These are phyloP conservation scores for Phellopilus nigrolimitatus DNA, from an alignment of 1,284 basidiomycete species.

Conservation along the genomic window DNA sequence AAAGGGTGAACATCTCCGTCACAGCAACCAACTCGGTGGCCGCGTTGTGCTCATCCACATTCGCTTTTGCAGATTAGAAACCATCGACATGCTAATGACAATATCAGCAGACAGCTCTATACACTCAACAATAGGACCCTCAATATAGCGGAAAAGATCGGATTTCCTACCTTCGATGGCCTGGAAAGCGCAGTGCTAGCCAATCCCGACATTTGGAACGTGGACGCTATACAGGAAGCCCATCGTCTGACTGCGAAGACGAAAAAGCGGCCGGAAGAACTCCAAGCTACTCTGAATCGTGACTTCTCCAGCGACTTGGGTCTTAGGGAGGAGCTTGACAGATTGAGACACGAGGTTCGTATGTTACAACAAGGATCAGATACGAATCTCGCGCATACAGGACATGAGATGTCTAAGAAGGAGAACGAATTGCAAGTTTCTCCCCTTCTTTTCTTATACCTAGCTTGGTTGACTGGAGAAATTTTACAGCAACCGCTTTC, in stretches of 20 bases:
- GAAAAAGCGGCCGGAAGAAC: background rate
- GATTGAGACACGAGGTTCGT: constrained; percentile 6
- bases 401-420: background rate
- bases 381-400: background rate
- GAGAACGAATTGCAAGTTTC: too few relatives aligned
- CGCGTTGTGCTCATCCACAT: background rate
- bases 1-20: constrained; percentile 8
- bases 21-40: too few relatives aligned
- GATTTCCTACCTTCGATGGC: constrained; percentile 20
- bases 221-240: background rate
- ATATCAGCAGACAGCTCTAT: constrained; percentile 19
- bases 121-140: constrained; percentile 20
- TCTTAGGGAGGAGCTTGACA: constrained; percentile 9
- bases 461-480: background rate
- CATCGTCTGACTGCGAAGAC: background rate
- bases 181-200: constrained; percentile 13
- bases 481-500: background rate
- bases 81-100: constrained; percentile 19
- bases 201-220: constrained; percentile 11
- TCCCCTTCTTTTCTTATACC: background rate
- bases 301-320: background rate
- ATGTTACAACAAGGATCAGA: constrained; percentile 3
- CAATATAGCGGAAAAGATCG: constrained; percentile 21
- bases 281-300: background rate
- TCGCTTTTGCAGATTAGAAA: constrained; percentile 15